These are phyloP conservation scores for Crithidia bombi DNA, from an alignment of 208 protist genomes.

Conservation along the genomic window DNA sequence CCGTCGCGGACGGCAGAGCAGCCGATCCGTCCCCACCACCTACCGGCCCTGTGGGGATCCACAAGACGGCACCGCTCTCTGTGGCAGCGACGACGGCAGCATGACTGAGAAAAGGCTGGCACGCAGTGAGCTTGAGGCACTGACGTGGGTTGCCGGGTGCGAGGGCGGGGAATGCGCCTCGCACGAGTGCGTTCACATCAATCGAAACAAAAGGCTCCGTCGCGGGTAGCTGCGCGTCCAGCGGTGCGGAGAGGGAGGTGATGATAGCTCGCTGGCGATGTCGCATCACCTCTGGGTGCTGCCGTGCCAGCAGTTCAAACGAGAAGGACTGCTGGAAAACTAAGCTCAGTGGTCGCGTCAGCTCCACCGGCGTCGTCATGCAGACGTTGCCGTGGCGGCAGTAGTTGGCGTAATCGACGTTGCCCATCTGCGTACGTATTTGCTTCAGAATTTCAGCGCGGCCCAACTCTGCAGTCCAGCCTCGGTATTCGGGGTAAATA, in stretches of 20 bases:
- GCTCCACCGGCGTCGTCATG: conserved; percentile 20
- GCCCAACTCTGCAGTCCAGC: conserved; percentile 72
- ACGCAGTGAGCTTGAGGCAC: conserved; percentile 56
- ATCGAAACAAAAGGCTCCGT: conserved; percentile 59
- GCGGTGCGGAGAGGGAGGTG: conserved; percentile 42
- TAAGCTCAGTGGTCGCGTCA: conserved; percentile 41
- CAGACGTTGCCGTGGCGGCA: conserved; percentile 60
- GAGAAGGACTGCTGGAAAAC: conserved; percentile 71
- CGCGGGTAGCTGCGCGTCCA: conserved; percentile 62
- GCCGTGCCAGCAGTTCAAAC: conserved; percentile 51
- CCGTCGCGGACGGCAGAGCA: background rate
- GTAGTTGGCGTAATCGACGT: conserved; percentile 52
- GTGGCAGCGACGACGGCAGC: conserved; percentile 65
- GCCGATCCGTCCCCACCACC: background rate
- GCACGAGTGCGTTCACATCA: conserved; percentile 52
- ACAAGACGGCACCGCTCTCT: conserved; percentile 59
- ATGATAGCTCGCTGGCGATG: conserved; percentile 26
- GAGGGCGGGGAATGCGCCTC: conserved; percentile 19
- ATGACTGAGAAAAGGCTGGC: conserved; percentile 71
- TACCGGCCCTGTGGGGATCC: conserved; percentile 47
- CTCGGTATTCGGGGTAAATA: conserved; percentile 74
- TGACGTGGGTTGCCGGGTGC: conserved; percentile 19
- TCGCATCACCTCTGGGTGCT: conserved; percentile 38
- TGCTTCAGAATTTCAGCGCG: conserved; percentile 67
- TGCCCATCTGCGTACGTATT: conserved; percentile 57